Percentiles rank a stretch among this genome's conserved stretches.
Conservation (phyloP, 176 grass and related monocot species). For the Lolium multiflorum region DNA sequence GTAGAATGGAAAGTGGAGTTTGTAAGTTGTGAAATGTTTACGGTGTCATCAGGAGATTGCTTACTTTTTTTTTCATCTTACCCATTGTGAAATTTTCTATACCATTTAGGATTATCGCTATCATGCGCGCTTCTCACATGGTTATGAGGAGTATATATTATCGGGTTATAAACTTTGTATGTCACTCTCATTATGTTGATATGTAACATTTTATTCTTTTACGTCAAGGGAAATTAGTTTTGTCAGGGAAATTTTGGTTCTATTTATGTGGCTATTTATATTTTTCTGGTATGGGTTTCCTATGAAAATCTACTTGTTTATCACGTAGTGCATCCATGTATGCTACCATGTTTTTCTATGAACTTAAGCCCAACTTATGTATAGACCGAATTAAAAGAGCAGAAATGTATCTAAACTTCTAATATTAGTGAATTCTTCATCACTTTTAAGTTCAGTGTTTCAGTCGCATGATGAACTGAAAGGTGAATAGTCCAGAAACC, state of each 20-base stretch:
- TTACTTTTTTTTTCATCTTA: background rate
- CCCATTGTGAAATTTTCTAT: background rate
- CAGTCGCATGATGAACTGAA: background rate
- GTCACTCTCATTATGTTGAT: background rate
- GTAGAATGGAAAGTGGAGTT: background rate
- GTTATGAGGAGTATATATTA: background rate
- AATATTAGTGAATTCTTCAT: constrained; percentile 9
- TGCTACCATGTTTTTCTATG: background rate
- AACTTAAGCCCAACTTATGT: background rate
- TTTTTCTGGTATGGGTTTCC: constrained; percentile 36
- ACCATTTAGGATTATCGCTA: background rate
- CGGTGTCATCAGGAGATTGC: background rate
- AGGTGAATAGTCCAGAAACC: background rate
- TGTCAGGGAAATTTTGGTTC: background rate
- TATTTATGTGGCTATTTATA: constrained; percentile 13
- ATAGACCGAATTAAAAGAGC: constrained; percentile 15
- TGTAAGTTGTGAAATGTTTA: background rate
- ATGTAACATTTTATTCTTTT: constrained; percentile 20
- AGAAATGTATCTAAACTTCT: background rate
- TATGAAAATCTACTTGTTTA: constrained; percentile 13
- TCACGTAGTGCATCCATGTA: constrained; percentile 17
- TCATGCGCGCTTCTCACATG: background rate
- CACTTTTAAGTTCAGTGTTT: constrained; percentile 23
- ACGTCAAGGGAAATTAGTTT: background rate
- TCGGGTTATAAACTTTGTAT: background rate